Evolutionary conservation across 495 filamentous ascomycete species (phyloP).

Genomic region (Annulohypoxylon moriforme): DNA sequence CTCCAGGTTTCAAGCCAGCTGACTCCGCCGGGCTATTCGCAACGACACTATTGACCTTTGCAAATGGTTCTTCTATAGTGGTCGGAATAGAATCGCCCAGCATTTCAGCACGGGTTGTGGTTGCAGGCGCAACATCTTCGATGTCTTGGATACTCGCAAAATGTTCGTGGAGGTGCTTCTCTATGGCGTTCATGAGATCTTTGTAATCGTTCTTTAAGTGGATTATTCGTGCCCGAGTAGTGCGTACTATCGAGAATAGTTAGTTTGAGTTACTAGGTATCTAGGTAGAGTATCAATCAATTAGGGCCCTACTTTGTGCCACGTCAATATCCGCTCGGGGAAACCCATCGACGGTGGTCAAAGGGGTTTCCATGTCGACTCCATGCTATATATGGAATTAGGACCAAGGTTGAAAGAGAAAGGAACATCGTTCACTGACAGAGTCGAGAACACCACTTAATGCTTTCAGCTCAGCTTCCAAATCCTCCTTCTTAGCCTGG

Average conservation of each 20-base stretch:
- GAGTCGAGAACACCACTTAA: constrained; percentile 87
- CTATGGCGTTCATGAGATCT: constrained; percentile 81
- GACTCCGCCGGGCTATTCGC: constrained; percentile 81
- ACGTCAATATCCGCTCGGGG: constrained; percentile 95
- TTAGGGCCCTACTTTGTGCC: constrained; percentile 77
- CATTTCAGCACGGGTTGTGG: constrained; percentile 41
- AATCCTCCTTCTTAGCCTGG: constrained; percentile 76
- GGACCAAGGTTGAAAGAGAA: constrained; percentile 9
- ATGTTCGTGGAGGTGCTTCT: constrained; percentile 83
- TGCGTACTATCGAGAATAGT: constrained; percentile 73
- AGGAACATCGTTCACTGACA: constrained; percentile 61
- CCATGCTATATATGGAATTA: constrained; percentile 72
- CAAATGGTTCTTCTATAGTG: constrained; percentile 77
- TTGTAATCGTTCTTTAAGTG: constrained; percentile 93
- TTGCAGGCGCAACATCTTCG: constrained; percentile 36
- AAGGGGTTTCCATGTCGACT: constrained; percentile 88
- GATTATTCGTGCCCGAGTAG: constrained; percentile 89
- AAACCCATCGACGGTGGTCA: constrained; percentile 93
- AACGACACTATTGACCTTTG: constrained; percentile 87
- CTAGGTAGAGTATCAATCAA: not conserved
- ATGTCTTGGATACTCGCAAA: constrained; percentile 65
- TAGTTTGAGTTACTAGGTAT: constrained; percentile 13
- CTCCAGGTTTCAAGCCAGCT: constrained; percentile 86
- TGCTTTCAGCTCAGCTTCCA: constrained; percentile 87
- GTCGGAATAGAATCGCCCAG: constrained; percentile 53